Percentiles rank a stretch among this genome's conserved stretches.
phyloP scores from a whole-genome alignment of 805 yeast species.

The Candida palmyrensis region DNA sequence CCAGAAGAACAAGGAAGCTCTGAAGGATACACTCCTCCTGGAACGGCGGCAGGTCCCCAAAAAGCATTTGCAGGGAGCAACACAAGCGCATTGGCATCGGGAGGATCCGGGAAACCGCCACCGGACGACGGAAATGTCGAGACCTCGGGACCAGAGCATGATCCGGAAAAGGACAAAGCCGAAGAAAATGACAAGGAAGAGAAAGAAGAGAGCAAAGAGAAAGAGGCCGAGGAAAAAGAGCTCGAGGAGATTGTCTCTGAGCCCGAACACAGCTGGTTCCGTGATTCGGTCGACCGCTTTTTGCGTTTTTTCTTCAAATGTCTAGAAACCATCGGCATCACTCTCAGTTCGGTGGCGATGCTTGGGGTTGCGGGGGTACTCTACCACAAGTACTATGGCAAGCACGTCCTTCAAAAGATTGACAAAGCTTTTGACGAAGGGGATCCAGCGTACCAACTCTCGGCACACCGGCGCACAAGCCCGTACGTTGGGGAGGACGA shows the following conservation, averaged over 20 bases:
- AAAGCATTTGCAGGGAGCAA: not conserved
- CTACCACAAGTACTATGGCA: conserved; percentile 59
- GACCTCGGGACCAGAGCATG: too few species aligned
- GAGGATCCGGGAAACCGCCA: conserved; percentile 1
- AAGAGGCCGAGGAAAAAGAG: conserved; percentile 9
- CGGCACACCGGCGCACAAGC: conserved; percentile 45
- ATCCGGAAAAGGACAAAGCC: conserved; percentile 1
- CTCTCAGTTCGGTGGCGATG: conserved; percentile 62
- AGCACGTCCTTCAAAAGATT: conserved; percentile 60
- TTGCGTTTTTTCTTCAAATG: conserved; percentile 36
- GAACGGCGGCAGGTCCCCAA: conserved; percentile 1
- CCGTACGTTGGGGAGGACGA: conserved; percentile 15
- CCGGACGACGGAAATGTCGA: not conserved
- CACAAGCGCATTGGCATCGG: not conserved
- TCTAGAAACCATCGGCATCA: conserved; percentile 65
- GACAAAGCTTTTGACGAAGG: conserved; percentile 61
- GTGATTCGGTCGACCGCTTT: conserved; percentile 14
- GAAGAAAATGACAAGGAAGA: conserved; percentile 7
- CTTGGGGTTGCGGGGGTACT: conserved; percentile 68
- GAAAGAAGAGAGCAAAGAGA: conserved; percentile 7
- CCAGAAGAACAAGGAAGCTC: not conserved
- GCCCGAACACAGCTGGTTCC: conserved; percentile 12
- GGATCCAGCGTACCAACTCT: conserved; percentile 58
- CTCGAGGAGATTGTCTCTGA: conserved; percentile 12
- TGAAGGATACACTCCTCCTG: too few species aligned